Evolutionary conservation across 306 rosid genomes (phyloP).

Genomic region (Sechiopsis laciniata): DNA sequence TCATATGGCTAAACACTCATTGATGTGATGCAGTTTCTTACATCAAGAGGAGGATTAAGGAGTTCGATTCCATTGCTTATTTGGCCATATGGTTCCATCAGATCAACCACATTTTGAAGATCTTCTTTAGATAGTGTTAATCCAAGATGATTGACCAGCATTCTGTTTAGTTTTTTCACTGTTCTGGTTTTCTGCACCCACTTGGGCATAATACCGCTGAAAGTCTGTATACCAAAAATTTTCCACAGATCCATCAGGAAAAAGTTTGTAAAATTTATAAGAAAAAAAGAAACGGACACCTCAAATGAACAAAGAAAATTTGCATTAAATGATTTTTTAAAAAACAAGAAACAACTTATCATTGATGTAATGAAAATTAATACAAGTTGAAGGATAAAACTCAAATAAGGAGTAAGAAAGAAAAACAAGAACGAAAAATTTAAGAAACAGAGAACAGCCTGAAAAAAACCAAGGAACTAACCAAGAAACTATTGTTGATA

Average conservation of each 20-base stretch:
- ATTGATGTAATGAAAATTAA: too few relatives aligned
- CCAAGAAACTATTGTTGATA: too few relatives aligned
- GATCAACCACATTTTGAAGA: conserved; percentile 73
- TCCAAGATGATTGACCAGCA: conserved; percentile 83
- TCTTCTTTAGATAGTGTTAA: conserved; percentile 68
- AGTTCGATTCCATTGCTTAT: conserved; percentile 90
- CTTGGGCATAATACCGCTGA: conserved; percentile 51
- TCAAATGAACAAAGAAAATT: not conserved
- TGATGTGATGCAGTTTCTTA: conserved; percentile 36
- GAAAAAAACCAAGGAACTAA: too few relatives aligned
- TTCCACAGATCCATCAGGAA: conserved; percentile 18
- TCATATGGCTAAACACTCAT: not conserved
- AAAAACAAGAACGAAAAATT: too few relatives aligned
- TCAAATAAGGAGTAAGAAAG: too few relatives aligned
- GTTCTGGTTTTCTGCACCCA: conserved; percentile 59
- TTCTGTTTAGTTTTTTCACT: conserved; percentile 43
- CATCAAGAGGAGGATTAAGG: conserved; percentile 83
- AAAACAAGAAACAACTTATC: too few relatives aligned
- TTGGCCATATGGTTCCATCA: conserved; percentile 99
- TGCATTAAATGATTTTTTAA: not conserved
- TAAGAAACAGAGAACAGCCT: too few relatives aligned
- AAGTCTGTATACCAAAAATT: conserved; percentile 58
- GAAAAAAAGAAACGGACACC: conserved; percentile 20
- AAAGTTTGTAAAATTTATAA: conserved; percentile 5
- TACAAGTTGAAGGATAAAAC: too few relatives aligned